Evolutionary conservation across 2,329 filamentous ascomycete species (phyloP).

Genomic region (Penicillium sp.): DNA sequence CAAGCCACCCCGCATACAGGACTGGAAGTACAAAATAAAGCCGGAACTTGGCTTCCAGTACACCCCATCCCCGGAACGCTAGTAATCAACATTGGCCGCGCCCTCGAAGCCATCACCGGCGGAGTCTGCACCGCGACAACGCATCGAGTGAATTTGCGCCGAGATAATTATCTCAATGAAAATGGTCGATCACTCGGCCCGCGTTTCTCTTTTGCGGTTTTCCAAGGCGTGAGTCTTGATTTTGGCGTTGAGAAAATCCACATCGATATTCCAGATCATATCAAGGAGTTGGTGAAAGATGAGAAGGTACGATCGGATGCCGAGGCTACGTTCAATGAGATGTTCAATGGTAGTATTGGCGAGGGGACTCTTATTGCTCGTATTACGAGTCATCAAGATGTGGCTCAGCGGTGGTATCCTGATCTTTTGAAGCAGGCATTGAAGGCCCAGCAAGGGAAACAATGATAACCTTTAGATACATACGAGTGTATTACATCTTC

Average conservation of each 20-base stretch:
- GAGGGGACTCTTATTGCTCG: conserved; percentile 45
- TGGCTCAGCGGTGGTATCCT: conserved; percentile 46
- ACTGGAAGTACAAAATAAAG: conserved; percentile 57
- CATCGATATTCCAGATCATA: conserved; percentile 40
- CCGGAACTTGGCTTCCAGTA: conserved; percentile 54
- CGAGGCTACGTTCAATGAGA: conserved; percentile 44
- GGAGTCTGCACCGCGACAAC: conserved; percentile 47
- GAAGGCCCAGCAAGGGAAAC: background rate
- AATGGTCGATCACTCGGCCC: conserved; percentile 36
- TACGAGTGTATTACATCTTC: background rate
- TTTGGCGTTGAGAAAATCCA: conserved; percentile 38
- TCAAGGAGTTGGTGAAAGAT: conserved; percentile 39
- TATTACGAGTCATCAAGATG: conserved; percentile 47
- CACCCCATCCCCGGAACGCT: conserved; percentile 53
- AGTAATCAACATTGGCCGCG: conserved; percentile 57
- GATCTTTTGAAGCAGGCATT: conserved; percentile 32
- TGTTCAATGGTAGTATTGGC: conserved; percentile 30
- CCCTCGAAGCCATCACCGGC: conserved; percentile 43
- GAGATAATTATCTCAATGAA: conserved; percentile 36
- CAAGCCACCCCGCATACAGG: conserved; percentile 53
- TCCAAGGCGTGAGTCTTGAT: conserved; percentile 45
- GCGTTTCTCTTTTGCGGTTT: conserved; percentile 45
- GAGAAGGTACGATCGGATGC: conserved; percentile 44
- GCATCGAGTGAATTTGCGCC: conserved; percentile 41
- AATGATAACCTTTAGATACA: background rate